Evolutionary conservation across 306 rosid genomes (phyloP).

Genomic region (Luffa acutangula): DNA sequence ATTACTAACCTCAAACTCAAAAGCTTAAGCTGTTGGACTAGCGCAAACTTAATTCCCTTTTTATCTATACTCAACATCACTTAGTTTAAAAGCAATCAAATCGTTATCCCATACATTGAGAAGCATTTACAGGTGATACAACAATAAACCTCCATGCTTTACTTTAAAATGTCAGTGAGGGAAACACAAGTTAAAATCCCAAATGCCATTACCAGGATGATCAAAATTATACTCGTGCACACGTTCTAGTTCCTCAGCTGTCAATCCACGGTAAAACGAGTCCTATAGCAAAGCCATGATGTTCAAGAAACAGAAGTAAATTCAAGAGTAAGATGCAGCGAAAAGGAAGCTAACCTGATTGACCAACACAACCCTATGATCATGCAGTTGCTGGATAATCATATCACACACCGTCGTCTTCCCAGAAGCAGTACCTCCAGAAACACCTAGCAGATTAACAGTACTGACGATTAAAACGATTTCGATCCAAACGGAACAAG

Average conservation of each 20-base stretch:
- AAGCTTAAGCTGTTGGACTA: neutral
- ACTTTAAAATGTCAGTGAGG: neutral
- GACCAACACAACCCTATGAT: slow-evolving; percentile 88
- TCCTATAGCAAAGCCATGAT: slow-evolving; percentile 33
- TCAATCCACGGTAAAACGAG: slow-evolving; percentile 93
- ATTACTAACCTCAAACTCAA: neutral
- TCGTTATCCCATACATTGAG: neutral
- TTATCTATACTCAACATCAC: neutral
- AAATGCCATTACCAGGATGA: slow-evolving; percentile 63
- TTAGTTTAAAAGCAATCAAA: neutral
- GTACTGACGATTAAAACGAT: neutral
- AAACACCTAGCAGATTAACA: slow-evolving; percentile 49
- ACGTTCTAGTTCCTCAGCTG: slow-evolving; percentile 61
- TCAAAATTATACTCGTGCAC: slow-evolving; percentile 91
- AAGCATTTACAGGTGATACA: neutral
- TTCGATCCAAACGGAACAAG: neutral
- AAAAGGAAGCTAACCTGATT: slow-evolving; percentile 46
- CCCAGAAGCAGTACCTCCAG: slow-evolving; percentile 98
- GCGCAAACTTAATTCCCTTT: neutral
- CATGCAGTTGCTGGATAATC: slow-evolving; percentile 98
- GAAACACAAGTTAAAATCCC: neutral
- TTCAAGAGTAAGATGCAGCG: neutral
- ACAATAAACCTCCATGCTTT: neutral
- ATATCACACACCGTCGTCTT: slow-evolving; percentile 95
- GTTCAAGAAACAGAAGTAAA: neutral